Percentiles rank a stretch among this genome's conserved stretches.
These are phyloP conservation scores for Anthoceros angustus DNA, from an alignment of 225 moss, liverwort and hornwort genomes.

Conservation along the genomic window DNA sequence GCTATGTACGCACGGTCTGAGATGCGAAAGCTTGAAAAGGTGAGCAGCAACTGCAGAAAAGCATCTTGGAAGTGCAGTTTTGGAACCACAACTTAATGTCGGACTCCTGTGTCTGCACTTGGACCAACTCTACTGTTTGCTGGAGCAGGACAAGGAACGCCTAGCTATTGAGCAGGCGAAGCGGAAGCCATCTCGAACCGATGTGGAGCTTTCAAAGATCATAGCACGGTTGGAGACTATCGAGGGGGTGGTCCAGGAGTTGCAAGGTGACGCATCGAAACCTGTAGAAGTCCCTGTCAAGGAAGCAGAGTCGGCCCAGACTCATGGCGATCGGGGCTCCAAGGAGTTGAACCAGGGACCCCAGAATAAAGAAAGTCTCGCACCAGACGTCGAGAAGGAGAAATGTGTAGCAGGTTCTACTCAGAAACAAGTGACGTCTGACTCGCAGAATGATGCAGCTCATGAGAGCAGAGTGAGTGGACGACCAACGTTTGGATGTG, in stretches of 20 bases:
- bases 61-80: neutral
- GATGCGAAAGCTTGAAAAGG: conserved; percentile 66
- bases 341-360: no score
- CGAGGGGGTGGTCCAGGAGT: neutral
- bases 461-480: no score
- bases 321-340: neutral
- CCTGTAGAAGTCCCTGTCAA: neutral
- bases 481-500: no score
- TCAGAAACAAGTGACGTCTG: no score
- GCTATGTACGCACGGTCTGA: conserved; percentile 54
- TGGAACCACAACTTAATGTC: no score
- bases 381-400: no score
- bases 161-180: neutral
- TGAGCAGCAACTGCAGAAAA: conserved; percentile 7
- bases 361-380: no score
- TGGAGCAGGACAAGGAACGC: neutral
- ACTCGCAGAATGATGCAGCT: no score
- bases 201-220: neutral
- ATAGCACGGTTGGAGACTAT: neutral
- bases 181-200: neutral
- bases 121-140: neutral
- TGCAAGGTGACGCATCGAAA: neutral
- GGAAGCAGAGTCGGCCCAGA: neutral
- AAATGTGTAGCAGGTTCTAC: no score
- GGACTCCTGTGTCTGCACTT: no score